Conservation (phyloP, 371 early-diverging fungal genomes). For the Mortierella sp. region DNA sequence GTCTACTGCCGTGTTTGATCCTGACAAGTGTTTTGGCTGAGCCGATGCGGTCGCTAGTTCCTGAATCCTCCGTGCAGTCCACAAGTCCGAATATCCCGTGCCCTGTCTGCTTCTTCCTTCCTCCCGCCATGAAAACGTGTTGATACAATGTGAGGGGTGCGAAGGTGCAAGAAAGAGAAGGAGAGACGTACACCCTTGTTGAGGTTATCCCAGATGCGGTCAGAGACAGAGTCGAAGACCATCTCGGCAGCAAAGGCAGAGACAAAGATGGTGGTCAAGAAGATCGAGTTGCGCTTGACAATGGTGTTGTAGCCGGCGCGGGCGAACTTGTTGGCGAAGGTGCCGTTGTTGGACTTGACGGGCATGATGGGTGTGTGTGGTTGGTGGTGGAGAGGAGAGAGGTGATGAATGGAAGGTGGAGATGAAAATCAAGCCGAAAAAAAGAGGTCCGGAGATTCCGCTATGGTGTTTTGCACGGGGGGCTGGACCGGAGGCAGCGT, state of each 20-base stretch:
- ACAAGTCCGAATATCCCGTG: neutral
- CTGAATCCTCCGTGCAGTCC: neutral
- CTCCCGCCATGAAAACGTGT: neutral
- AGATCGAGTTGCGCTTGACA: conserved; percentile 83
- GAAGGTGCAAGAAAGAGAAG: neutral
- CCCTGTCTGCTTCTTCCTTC: neutral
- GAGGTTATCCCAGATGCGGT: conserved; percentile 80
- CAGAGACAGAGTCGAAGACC: conserved; percentile 77
- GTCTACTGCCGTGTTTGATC: neutral
- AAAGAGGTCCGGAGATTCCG: neutral
- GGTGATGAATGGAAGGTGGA: neutral
- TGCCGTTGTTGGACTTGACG: conserved; percentile 57
- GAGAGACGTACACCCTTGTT: conserved; percentile 87
- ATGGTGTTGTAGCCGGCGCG: conserved; percentile 75
- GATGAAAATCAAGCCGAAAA: neutral
- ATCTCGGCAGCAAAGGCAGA: conserved; percentile 86
- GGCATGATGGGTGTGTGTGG: conserved; percentile 37
- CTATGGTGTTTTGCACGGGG: neutral
- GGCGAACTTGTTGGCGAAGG: conserved; percentile 58
- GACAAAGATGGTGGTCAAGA: conserved; percentile 79
- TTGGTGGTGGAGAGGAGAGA: conserved; percentile 1
- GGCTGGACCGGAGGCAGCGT: neutral
- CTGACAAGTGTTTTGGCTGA: neutral
- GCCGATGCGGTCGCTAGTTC: neutral
- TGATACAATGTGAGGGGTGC: neutral